These are phyloP conservation scores for Dinochytrium kinnereticum DNA, from an alignment of 371 early-diverging fungal species.

Conservation along the genomic window DNA sequence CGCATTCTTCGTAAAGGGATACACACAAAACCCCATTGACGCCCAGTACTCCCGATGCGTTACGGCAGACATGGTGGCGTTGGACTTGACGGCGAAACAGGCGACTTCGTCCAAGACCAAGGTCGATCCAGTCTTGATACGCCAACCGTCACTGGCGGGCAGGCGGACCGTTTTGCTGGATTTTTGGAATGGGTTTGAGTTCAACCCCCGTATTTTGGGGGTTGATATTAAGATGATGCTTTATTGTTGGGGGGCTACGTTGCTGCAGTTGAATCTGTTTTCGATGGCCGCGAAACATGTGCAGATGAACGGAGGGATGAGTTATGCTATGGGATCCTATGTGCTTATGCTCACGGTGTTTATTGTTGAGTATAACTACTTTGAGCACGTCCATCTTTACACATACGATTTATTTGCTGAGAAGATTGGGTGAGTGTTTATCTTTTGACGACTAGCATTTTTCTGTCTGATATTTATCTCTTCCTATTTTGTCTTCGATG, in stretches of 20 bases:
- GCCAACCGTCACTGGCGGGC: not conserved
- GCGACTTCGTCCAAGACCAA: not conserved
- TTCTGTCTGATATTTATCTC: not conserved
- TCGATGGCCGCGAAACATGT: slow-evolving; percentile 21
- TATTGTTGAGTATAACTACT: slow-evolving; percentile 36
- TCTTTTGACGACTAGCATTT: too few species aligned
- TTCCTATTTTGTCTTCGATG: not conserved
- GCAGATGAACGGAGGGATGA: slow-evolving; percentile 17
- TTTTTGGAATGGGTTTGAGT: slow-evolving; percentile 31
- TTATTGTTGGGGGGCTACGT: slow-evolving; percentile 33
- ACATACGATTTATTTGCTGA: slow-evolving; percentile 46
- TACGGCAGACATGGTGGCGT: slow-evolving; percentile 20
- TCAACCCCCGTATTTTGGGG: slow-evolving; percentile 34
- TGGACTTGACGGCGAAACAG: not conserved
- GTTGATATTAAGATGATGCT: slow-evolving; percentile 42
- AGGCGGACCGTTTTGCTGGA: slow-evolving; percentile 1
- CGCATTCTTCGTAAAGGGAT: slow-evolving; percentile 8
- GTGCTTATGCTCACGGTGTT: slow-evolving; percentile 29
- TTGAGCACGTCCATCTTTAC: slow-evolving; percentile 43
- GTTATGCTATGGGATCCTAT: slow-evolving; percentile 22
- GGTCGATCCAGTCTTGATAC: not conserved
- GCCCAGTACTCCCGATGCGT: slow-evolving; percentile 27
- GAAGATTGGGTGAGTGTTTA: slow-evolving; percentile 32
- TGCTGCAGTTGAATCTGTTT: slow-evolving; percentile 36
- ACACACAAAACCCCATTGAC: slow-evolving; percentile 1